A percentile compares a stretch with the other conserved stretches of the same genome.
Conservation (phyloP, 2,329 filamentous ascomycete species). For the Macrophomina tecta region DNA sequence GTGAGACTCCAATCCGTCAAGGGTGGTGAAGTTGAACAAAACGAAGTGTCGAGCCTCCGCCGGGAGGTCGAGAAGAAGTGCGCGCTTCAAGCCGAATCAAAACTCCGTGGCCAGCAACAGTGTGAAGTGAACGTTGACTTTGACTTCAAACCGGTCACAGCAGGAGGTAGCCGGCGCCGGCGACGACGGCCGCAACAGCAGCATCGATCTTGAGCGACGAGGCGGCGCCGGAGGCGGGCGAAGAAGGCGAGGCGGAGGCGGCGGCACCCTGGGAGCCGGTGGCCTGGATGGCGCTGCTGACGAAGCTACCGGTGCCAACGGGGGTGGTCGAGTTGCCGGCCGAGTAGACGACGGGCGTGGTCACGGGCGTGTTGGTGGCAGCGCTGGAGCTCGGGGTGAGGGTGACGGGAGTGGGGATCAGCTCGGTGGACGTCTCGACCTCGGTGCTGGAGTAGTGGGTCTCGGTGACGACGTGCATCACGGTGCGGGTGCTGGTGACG, state of each 20-base stretch:
- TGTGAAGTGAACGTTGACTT: slow-evolving; percentile 7
- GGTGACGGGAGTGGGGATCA: slow-evolving; percentile 38
- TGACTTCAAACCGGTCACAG: slow-evolving; percentile 32
- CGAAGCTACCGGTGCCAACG: slow-evolving; percentile 26
- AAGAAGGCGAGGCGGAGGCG: slow-evolving; percentile 3
- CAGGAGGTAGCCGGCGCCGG: slow-evolving; percentile 43
- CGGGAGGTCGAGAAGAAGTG: slow-evolving; percentile 16
- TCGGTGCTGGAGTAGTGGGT: slow-evolving; percentile 40
- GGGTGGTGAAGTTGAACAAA: slow-evolving; percentile 5
- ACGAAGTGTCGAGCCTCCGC: slow-evolving; percentile 5
- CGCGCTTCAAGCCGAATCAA: slow-evolving; percentile 1
- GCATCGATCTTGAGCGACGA: slow-evolving; percentile 41
- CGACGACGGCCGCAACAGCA: slow-evolving; percentile 39
- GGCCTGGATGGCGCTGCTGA: slow-evolving; percentile 20
- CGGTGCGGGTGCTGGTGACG: slow-evolving; percentile 34
- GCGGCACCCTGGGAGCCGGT: slow-evolving; percentile 2
- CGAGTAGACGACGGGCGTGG: slow-evolving; percentile 23
- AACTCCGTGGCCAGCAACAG: slow-evolving; percentile 14
- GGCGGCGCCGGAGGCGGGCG: slow-evolving; percentile 42
- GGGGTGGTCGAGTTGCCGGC: slow-evolving; percentile 28
- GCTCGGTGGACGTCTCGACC: slow-evolving; percentile 38
- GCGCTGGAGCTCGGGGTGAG: neutral
- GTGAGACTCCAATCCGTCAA: slow-evolving; percentile 25
- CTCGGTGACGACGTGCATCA: slow-evolving; percentile 47
- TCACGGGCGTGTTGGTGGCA: slow-evolving; percentile 27